Evolutionary conservation across 371 early-diverging fungal genomes (phyloP).

Genomic region (Rhizopus delemar): DNA sequence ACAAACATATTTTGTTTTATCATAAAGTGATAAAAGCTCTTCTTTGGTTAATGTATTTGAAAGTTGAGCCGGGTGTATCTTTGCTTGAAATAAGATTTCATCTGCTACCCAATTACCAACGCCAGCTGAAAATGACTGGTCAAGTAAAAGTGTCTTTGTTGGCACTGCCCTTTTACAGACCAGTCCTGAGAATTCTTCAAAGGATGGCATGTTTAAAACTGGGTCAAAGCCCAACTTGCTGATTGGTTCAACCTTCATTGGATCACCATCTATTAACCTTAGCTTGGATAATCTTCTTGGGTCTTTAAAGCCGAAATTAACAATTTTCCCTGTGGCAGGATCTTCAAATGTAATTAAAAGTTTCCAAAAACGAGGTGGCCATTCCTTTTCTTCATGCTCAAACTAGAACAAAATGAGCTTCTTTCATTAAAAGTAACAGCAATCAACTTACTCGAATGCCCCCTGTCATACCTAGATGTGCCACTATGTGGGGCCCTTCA

Average conservation of each 20-base stretch:
- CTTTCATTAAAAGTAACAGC: not conserved
- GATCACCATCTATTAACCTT: slow-evolving; percentile 47
- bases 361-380: slow-evolving; percentile 64
- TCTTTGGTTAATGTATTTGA: slow-evolving; percentile 46
- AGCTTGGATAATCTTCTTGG: slow-evolving; percentile 55
- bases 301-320: slow-evolving; percentile 57
- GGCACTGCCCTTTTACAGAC: slow-evolving; percentile 44
- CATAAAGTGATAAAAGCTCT: slow-evolving; percentile 42
- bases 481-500: slow-evolving; percentile 42
- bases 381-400: slow-evolving; percentile 46
- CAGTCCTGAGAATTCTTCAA: slow-evolving; percentile 34
- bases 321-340: slow-evolving; percentile 12
- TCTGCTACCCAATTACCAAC: slow-evolving; percentile 77
- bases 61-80: slow-evolving; percentile 62
- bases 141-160: slow-evolving; percentile 61
- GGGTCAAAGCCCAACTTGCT: slow-evolving; percentile 66
- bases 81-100: slow-evolving; percentile 60
- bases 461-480: slow-evolving; percentile 68
- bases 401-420: slow-evolving; percentile 15
- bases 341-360: slow-evolving; percentile 39
- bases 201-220: slow-evolving; percentile 41
- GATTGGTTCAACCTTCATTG: slow-evolving; percentile 45
- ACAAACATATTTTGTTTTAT: slow-evolving; percentile 45
- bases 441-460: slow-evolving; percentile 15
- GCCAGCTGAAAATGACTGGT: slow-evolving; percentile 67